phyloP scores from a whole-genome alignment of 306 rosid species.

The Ormosia semicastrata region DNA sequence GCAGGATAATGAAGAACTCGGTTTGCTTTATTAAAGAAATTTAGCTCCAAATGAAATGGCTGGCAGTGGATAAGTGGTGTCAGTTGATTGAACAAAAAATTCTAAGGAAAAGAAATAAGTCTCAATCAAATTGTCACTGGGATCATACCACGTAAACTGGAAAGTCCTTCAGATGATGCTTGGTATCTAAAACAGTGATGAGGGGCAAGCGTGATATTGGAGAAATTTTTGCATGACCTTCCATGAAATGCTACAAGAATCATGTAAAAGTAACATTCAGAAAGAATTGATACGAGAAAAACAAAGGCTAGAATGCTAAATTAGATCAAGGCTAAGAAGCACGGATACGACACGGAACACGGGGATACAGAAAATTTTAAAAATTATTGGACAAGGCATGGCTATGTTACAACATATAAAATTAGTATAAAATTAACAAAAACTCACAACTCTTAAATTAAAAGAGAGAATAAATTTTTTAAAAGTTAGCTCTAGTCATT shows the following conservation, averaged over 20 bases:
- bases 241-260: slow-evolving; percentile 72
- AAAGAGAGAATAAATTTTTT: not conserved
- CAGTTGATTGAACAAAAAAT: slow-evolving; percentile 10
- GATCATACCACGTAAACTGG: slow-evolving; percentile 63
- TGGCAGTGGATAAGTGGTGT: slow-evolving; percentile 36
- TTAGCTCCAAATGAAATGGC: slow-evolving; percentile 79
- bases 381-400: not conserved
- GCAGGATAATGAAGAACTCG: slow-evolving; percentile 81
- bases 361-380: no score
- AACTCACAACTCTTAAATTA: not conserved
- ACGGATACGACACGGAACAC: not conserved
- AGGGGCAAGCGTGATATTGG: slow-evolving; percentile 81
- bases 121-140: not conserved
- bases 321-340: not conserved
- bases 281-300: not conserved
- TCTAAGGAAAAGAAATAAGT: not conserved
- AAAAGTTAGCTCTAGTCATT: not conserved
- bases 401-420: not conserved
- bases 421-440: not conserved
- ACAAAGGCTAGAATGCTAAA: not conserved
- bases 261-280: not conserved
- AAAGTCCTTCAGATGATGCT: slow-evolving; percentile 67
- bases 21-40: slow-evolving; percentile 74
- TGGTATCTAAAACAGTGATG: slow-evolving; percentile 57
- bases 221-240: slow-evolving; percentile 70